phyloP scores from a whole-genome alignment of 257 asterid genomes.

The Anisodus acutangulus region DNA sequence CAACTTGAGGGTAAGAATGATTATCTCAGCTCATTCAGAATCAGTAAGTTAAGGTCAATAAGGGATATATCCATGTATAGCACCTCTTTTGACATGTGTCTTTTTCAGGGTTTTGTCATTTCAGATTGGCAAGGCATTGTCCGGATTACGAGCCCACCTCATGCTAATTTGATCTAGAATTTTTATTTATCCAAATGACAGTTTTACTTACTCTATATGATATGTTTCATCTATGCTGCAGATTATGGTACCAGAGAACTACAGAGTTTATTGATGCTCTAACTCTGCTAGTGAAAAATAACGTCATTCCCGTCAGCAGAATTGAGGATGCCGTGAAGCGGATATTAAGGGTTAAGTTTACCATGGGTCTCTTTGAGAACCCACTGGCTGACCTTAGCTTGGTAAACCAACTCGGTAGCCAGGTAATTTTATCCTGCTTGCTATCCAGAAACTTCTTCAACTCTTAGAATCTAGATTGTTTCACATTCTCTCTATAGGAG shows the following conservation, averaged over 20 bases:
- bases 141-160: conserved; percentile 35
- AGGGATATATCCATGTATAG: neutral
- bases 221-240: conserved; percentile 17
- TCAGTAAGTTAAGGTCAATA: neutral
- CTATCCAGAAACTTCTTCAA: neutral
- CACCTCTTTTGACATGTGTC: neutral
- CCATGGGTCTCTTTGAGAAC: conserved; percentile 52
- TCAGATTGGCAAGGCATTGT: conserved; percentile 42
- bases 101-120: conserved; percentile 42
- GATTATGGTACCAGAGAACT: conserved; percentile 53
- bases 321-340: conserved; percentile 56
- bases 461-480: neutral
- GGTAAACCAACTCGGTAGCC: conserved; percentile 48
- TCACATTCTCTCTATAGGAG: conserved; percentile 16
- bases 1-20: conserved; percentile 34
- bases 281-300: conserved; percentile 42
- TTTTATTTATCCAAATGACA: conserved; percentile 17
- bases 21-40: conserved; percentile 15
- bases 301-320: conserved; percentile 49
- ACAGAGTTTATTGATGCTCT: conserved; percentile 43
- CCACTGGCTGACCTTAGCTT: conserved; percentile 51
- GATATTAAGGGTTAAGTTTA: conserved; percentile 52
- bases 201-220: conserved; percentile 5
- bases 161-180: conserved; percentile 22
- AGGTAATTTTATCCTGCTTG: conserved; percentile 31